Evolutionary conservation across 176 grass and related monocot species (phyloP).

Genomic region (Pharus latifolius): DNA sequence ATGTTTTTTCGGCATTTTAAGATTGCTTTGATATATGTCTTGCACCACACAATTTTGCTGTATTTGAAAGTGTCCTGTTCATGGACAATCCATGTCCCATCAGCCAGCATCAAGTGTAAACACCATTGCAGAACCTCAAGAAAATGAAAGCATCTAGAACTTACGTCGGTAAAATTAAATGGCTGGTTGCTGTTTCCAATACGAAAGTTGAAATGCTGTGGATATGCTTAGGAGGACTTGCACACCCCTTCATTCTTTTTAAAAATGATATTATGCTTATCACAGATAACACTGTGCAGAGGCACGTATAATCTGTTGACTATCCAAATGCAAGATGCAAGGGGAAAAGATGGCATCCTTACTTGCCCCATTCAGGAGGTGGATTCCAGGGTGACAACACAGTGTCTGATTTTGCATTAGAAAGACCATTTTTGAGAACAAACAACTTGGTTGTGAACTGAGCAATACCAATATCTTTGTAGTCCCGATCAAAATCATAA

Average conservation of each 20-base stretch:
- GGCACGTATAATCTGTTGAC: not conserved
- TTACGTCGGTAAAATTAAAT: constrained; percentile 2
- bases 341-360: constrained; percentile 35
- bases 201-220: not conserved
- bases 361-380: constrained; percentile 99
- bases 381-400: constrained; percentile 91
- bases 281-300: not conserved
- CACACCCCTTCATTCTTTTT: not conserved
- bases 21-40: not conserved
- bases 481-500: constrained; percentile 98
- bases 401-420: constrained; percentile 84
- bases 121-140: not conserved
- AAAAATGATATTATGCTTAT: not conserved
- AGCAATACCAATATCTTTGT: constrained; percentile 88
- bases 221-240: not conserved
- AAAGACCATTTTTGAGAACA: constrained; percentile 79
- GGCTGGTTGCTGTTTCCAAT: not conserved
- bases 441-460: constrained; percentile 84
- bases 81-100: not conserved
- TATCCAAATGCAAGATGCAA: constrained; percentile 13
- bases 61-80: not conserved
- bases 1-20: not conserved
- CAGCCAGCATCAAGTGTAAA: not conserved
- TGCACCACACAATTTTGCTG: not conserved
- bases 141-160: constrained; percentile 5